A percentile compares a stretch with the other conserved stretches of the same genome.
Conservation (phyloP, 169 alveolate genomes). For the Cardiosporidium cionae region DNA sequence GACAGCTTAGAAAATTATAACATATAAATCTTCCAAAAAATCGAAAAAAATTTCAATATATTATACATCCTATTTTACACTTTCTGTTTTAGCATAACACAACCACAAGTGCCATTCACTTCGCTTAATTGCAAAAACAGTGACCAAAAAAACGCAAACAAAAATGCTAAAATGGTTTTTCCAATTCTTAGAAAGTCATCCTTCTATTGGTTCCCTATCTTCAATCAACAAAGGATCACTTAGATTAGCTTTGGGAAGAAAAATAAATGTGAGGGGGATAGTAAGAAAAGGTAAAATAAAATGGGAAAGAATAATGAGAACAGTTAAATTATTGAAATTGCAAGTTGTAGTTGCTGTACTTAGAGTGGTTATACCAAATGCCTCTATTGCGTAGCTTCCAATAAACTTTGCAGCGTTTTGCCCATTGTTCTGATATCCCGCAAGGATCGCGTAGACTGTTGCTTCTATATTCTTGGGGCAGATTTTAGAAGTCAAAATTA, state of each 20-base stretch:
- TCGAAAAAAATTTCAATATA: too few species aligned
- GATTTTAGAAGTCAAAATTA: not conserved
- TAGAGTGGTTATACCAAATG: not conserved
- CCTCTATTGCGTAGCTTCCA: not conserved
- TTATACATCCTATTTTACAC: too few species aligned
- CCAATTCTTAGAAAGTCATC: too few species aligned
- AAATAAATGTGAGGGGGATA: constrained; percentile 28
- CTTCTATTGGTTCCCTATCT: not conserved
- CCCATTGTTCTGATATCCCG: not conserved
- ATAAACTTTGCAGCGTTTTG: not conserved
- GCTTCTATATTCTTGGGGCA: not conserved
- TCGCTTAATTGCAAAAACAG: too few species aligned
- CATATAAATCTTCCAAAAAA: too few species aligned
- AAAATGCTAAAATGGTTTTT: too few species aligned
- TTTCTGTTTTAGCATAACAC: too few species aligned
- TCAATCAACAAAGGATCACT: not conserved
- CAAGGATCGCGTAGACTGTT: not conserved
- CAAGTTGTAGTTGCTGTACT: constrained; percentile 3
- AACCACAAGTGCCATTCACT: too few species aligned
- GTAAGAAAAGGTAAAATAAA: constrained; percentile 12
- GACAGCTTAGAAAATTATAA: too few species aligned
- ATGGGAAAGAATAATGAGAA: constrained; percentile 18
- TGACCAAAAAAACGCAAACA: too few species aligned
- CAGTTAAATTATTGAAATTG: constrained; percentile 10
- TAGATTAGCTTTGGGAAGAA: constrained; percentile 10